Evolutionary conservation across 192 early-diverging fungal species (phyloP).

Genomic region (Coemansia javaensis): DNA sequence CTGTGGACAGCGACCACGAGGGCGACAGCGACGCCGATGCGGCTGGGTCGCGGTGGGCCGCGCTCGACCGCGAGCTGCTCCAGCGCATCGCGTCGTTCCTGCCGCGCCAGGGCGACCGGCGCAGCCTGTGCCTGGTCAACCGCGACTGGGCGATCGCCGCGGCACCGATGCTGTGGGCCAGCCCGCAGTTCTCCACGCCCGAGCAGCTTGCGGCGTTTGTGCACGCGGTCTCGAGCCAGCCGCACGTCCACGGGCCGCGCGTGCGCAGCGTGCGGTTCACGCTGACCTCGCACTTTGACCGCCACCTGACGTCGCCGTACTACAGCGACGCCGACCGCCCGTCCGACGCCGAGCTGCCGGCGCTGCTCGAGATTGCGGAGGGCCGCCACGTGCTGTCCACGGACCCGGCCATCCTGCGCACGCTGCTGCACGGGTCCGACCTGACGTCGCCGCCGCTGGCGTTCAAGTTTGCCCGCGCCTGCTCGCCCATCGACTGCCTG

Average conservation of each 20-base stretch:
- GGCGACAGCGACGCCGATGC: conserved; percentile 35
- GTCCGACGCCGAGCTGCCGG: conserved; percentile 29
- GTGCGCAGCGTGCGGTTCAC: conserved; percentile 43
- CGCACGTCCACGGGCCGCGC: conserved; percentile 21
- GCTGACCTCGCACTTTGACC: conserved; percentile 40
- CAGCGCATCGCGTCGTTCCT: conserved; percentile 34
- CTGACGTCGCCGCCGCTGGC: conserved; percentile 34
- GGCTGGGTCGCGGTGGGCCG: conserved; percentile 23
- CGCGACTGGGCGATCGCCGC: conserved; percentile 38
- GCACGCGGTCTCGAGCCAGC: conserved; percentile 13
- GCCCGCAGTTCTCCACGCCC: conserved; percentile 37
- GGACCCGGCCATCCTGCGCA: conserved; percentile 22
- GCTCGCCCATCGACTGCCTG: conserved; percentile 38
- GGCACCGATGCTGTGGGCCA: conserved; percentile 34
- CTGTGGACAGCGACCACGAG: conserved; percentile 31
- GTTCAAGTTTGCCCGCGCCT: conserved; percentile 38
- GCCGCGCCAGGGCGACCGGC: conserved; percentile 35
- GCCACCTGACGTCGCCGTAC: conserved; percentile 19
- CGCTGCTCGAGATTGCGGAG: conserved; percentile 30
- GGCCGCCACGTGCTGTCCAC: conserved; percentile 40
- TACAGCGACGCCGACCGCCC: conserved; percentile 12
- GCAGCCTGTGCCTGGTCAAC: conserved; percentile 31
- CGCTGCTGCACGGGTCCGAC: conserved; percentile 41
- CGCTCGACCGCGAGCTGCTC: conserved; percentile 32
- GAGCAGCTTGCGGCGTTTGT: conserved; percentile 33